Base-by-base conservation (phyloP, 2,329 filamentous ascomycete genomes). In the Blastomyces parvus region DNA sequence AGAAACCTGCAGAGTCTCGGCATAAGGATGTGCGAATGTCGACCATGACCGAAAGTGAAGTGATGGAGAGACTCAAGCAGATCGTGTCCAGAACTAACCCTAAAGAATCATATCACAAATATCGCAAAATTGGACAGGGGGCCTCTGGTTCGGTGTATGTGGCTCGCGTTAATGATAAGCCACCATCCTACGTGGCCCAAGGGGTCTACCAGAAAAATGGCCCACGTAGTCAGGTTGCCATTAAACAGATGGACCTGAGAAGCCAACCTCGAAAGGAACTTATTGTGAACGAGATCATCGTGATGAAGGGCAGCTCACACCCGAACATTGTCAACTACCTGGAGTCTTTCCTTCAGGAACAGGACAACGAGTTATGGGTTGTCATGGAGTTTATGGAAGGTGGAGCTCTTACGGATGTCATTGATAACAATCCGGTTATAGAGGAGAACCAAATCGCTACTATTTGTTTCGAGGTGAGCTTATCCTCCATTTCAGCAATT, bases 311-410 rank as follows among this genome's bases (percentile, higher is more conserved):
- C 79, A 96, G 91, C 81, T 90, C 92, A 74, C 94, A 99, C 76
- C 88, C 89, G 65, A 99, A 99, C 77, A 99, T 99, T 80, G 94
- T 99, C 77, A 99, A 99, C 79, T 99, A 96, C 79, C 81, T 99
- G 42, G 94, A 99, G 70, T 92, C 93, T 3, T 99, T 97, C 82
- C 80, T 99, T 73, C 90, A 94, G 72, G 96, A 97, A 76, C 93
- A 94, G 76, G 91, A 90, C 71, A 85, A 89, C 62, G 94, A 99
- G 76, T 84, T 99, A n/a, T 99, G 94, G 94, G 91, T 99, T 13
- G 93, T 99, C 61, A 96, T 99, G 94, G 94, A 99, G 79, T 99
- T 92, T 72, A 99, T 99, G 94, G 94, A 99, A 79, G 94, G 94
- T 70, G 94, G 94, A 79, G 90, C 94, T 66, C 80, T 99, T 75